Conservation (phyloP, 805 yeast species). For the Yarrowia sp. region DNA sequence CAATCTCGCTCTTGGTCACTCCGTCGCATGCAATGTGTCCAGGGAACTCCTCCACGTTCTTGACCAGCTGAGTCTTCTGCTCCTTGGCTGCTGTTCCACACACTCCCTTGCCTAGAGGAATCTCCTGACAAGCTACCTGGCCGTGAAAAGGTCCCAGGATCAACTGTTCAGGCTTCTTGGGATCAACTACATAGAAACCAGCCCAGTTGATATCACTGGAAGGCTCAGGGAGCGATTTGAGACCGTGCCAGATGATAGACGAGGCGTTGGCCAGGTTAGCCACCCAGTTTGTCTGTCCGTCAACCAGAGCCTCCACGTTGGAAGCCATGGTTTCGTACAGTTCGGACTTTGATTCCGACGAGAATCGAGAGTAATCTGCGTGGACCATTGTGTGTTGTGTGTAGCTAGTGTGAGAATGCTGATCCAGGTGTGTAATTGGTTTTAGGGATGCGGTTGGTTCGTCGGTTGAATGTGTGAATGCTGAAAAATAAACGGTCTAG, state of each 20-base stretch:
- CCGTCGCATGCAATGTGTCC: constrained; percentile 99
- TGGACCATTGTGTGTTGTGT: constrained; percentile 53
- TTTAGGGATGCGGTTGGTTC: not conserved
- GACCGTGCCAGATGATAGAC: constrained; percentile 87
- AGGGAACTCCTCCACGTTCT: constrained; percentile 77
- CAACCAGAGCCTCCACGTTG: constrained; percentile 69
- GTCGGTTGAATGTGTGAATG: no score
- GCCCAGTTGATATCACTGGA: constrained; percentile 79
- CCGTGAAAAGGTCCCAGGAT: constrained; percentile 95
- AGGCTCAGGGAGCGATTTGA: constrained; percentile 60
- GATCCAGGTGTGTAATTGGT: not conserved
- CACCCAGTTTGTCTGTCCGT: constrained; percentile 80
- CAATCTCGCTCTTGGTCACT: constrained; percentile 90
- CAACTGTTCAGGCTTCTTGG: constrained; percentile 54
- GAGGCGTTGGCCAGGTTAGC: constrained; percentile 87
- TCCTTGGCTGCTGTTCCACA: constrained; percentile 83
- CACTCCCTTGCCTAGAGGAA: constrained; percentile 81
- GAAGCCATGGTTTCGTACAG: constrained; percentile 63
- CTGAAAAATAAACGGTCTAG: no score
- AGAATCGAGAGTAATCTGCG: constrained; percentile 75
- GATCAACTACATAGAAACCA: constrained; percentile 77
- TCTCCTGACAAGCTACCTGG: constrained; percentile 91
- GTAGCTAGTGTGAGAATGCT: not conserved
- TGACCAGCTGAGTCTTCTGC: constrained; percentile 71
- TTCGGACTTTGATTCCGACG: constrained; percentile 53